Conservation (phyloP, 106 monocot genomes). For the Dioscorea zingiberensis region DNA sequence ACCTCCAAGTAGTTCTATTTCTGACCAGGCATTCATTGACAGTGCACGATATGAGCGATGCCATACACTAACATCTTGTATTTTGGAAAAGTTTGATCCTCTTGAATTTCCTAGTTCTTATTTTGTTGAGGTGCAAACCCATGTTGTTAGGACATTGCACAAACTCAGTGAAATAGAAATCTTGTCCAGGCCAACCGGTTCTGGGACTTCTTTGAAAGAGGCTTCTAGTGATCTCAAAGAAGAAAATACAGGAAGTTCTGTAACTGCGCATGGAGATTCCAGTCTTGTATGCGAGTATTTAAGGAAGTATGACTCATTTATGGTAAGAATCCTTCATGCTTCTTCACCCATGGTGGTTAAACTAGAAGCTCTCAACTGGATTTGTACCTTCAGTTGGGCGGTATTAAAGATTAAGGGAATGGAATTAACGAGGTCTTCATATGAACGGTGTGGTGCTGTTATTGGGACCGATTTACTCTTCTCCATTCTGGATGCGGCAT, state of each 20-base stretch:
- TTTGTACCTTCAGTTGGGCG: conserved; percentile 30
- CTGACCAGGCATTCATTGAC: conserved; percentile 12
- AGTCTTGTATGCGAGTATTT: conserved; percentile 27
- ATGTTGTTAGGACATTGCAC: conserved; percentile 47
- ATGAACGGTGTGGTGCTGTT: conserved; percentile 19
- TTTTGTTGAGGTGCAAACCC: conserved; percentile 59
- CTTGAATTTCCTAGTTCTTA: conserved; percentile 52
- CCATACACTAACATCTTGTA: conserved; percentile 39
- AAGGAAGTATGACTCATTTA: conserved; percentile 34
- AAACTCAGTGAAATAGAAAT: conserved; percentile 66
- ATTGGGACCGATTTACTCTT: conserved; percentile 43
- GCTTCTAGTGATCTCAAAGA: conserved; percentile 4
- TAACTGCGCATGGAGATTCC: conserved; percentile 3
- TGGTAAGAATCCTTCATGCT: conserved; percentile 43
- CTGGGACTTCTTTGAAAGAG: conserved; percentile 7
- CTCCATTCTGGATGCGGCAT: conserved; percentile 64
- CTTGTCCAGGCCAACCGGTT: conserved; percentile 17
- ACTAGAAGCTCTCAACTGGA: conserved; percentile 65
- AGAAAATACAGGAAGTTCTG: conserved; percentile 8
- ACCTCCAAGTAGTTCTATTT: conserved; percentile 9
- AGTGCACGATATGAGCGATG: conserved; percentile 21
- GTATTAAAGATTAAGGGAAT: conserved; percentile 17
- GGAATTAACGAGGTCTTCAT: conserved; percentile 4
- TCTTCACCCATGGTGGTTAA: conserved; percentile 61
- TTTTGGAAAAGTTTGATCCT: conserved; percentile 56